Evolutionary conservation across 2,329 filamentous ascomycete genomes (phyloP), one percentile per base, ranked within the genome.

Genomic region (Aspergillus awamori): DNA sequence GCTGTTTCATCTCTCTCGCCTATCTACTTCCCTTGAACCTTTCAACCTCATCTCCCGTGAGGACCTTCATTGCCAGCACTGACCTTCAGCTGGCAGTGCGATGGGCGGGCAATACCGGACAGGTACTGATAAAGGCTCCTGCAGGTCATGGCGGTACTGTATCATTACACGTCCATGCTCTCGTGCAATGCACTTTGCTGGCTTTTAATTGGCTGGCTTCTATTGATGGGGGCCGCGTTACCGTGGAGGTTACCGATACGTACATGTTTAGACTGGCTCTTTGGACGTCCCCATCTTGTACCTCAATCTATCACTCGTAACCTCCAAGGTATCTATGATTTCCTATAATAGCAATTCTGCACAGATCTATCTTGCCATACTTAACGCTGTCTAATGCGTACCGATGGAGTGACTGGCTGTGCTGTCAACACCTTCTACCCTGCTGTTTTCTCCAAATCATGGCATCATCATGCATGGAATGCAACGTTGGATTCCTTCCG

Each of bases 91-190:
- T 45, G 41, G 41, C 17, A 43, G 15, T 20, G n/a, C n/a, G n/a
- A 17, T 5, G 41, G 20, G 41, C 41, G 22, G 17, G 17, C 41
- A 17, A 28, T 17, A 33, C 47, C 24, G 28, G 26, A n/a, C 26
- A 51, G 47, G 47, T 30, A 51, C 47, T 51, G 47, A 51, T 51
- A 51, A 51, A 51, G 47, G 15, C 47, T 8, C 47, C 47, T 33
- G 47, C 47, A 51, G 47, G 47, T 51, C 47, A 51, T 51, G 47
- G 28, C 47, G 8, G 47, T 51, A 51, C 47, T 2, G 26, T 51
- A 51, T 22, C 47, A n/a, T 30, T 51, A 51, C 47, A 15, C 8
- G n/a, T 33, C 26, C 5, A 30, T 4, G 15, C 47, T 11, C 47
- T 4, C 26, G 47, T 51, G 47, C 47, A 17, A 8, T 30, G 15